phyloP scores from a whole-genome alignment of 2,329 filamentous ascomycete genomes.

The Xylaria sp. region DNA sequence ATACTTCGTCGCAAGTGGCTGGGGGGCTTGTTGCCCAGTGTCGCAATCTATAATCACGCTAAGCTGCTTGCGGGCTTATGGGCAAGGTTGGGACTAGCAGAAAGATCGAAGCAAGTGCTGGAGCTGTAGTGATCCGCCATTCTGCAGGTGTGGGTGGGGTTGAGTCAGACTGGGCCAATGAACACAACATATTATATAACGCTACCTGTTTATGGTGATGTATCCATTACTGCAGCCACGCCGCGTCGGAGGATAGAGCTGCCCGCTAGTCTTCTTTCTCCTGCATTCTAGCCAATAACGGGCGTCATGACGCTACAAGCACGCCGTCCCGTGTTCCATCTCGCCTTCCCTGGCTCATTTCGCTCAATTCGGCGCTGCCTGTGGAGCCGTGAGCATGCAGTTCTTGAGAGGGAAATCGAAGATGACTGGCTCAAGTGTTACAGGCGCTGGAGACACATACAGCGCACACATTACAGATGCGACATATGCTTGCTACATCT shows the following conservation, averaged over 20 bases:
- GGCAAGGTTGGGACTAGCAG: background rate
- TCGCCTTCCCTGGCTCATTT: conserved; percentile 28
- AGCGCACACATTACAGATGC: conserved; percentile 30
- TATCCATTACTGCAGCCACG: background rate
- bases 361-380: conserved; percentile 26
- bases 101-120: conserved; percentile 13
- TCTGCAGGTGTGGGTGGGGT: conserved; percentile 20
- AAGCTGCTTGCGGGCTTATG: conserved; percentile 31
- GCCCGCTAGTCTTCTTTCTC: conserved; percentile 2
- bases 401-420: conserved; percentile 27
- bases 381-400: conserved; percentile 32
- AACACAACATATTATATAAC: conserved; percentile 21
- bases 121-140: conserved; percentile 27
- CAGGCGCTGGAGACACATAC: conserved; percentile 34
- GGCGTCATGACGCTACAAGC: background rate
- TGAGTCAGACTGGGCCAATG: conserved; percentile 25
- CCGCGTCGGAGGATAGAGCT: background rate
- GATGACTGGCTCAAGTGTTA: conserved; percentile 29
- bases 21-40: conserved; percentile 22
- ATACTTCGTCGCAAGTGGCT: conserved; percentile 31
- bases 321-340: conserved; percentile 17
- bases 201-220: conserved; percentile 25
- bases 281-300: conserved; percentile 5
- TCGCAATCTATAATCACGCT: conserved; percentile 38
- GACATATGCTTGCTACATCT: conserved; percentile 4